phyloP scores from a whole-genome alignment of 202 grass and related monocot species.

The Digitaria exilis region DNA sequence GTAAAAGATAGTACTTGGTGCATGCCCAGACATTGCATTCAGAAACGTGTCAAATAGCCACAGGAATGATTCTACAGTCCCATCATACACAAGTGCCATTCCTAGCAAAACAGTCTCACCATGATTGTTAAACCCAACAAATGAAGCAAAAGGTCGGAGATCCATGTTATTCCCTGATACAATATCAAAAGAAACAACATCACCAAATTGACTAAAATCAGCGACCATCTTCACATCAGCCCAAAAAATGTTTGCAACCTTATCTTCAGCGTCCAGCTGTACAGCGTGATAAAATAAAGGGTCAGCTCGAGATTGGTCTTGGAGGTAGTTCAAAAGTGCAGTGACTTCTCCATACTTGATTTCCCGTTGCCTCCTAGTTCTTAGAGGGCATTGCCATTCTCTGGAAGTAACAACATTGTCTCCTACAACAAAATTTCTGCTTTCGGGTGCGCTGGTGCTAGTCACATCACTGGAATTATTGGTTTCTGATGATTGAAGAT shows the following conservation, averaged over 20 bases:
- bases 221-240: constrained; percentile 65
- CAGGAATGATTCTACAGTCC: constrained; percentile 53
- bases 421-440: constrained; percentile 1
- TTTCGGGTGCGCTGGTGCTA: constrained; percentile 20
- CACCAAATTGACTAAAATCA: constrained; percentile 63
- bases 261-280: constrained; percentile 63
- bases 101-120: constrained; percentile 57
- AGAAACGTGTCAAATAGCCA: constrained; percentile 69
- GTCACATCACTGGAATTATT: constrained; percentile 14
- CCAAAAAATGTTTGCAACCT: constrained; percentile 60
- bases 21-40: constrained; percentile 55
- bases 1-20: constrained; percentile 52
- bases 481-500: constrained; percentile 25
- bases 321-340: constrained; percentile 55
- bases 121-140: constrained; percentile 62
- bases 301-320: constrained; percentile 39
- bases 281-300: constrained; percentile 64
- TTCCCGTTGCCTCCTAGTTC: constrained; percentile 42
- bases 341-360: constrained; percentile 52
- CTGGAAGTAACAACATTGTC: constrained; percentile 7
- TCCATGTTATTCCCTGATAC: constrained; percentile 42
- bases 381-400: constrained; percentile 34
- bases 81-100: constrained; percentile 57
- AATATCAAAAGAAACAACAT: constrained; percentile 59
- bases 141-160: constrained; percentile 57